Evolutionary conservation across 495 filamentous ascomycete species (phyloP).

Genomic region (Podospora australis): DNA sequence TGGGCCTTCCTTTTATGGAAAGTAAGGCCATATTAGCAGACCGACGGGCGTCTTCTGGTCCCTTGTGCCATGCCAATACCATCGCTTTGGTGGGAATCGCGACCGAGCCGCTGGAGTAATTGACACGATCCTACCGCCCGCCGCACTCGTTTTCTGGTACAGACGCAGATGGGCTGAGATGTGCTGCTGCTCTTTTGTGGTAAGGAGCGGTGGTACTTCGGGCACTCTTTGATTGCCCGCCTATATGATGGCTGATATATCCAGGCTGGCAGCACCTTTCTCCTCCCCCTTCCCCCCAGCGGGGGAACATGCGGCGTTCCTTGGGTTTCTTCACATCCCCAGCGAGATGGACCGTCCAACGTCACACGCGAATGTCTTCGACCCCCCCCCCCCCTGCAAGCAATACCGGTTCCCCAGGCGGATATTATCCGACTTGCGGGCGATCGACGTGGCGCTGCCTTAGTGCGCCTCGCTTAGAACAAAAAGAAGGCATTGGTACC

Average conservation of each 20-base stretch:
- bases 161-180: constrained; percentile 10
- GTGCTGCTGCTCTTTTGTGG: constrained; percentile 6
- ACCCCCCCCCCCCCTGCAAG: constrained; percentile 23
- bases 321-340: neutral
- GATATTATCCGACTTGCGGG: constrained; percentile 26
- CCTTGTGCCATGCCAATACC: too few relatives aligned
- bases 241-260: constrained; percentile 23
- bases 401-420: constrained; percentile 27
- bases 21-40: neutral
- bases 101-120: neutral
- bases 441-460: constrained; percentile 29
- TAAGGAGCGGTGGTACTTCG: constrained; percentile 30
- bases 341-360: constrained; percentile 8
- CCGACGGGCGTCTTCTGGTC: neutral
- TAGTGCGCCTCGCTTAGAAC: constrained; percentile 25
- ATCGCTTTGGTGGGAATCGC: neutral
- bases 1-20: neutral
- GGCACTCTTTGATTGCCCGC: constrained; percentile 32
- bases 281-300: neutral
- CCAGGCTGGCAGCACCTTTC: too few relatives aligned
- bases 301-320: constrained; percentile 9
- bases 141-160: constrained; percentile 4
- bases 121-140: constrained; percentile 1
- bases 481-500: constrained; percentile 12
- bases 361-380: constrained; percentile 12